These are phyloP conservation scores for Penicillium sp. DNA, from an alignment of 2,329 filamentous ascomycete species.

Conservation along the genomic window DNA sequence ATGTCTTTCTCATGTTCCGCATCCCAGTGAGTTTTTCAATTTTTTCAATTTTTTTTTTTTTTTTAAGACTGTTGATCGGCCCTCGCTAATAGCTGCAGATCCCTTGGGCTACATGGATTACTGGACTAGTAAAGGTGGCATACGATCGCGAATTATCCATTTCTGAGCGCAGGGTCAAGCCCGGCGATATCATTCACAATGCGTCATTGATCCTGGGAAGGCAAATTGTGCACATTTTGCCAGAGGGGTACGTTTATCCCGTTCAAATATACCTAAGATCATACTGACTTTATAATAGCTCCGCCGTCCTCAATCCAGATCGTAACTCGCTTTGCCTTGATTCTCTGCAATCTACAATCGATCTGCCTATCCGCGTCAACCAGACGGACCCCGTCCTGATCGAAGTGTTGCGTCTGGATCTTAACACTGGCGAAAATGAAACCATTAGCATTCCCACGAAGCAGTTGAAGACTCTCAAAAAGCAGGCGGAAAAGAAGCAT, in stretches of 20 bases:
- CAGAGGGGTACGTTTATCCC: slow-evolving; percentile 66
- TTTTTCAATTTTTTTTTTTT: background rate
- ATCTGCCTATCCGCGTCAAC: slow-evolving; percentile 86
- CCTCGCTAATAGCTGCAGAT: slow-evolving; percentile 48
- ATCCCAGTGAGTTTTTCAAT: slow-evolving; percentile 62
- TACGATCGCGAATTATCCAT: slow-evolving; percentile 92
- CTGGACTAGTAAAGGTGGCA: slow-evolving; percentile 72
- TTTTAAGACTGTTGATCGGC: background rate
- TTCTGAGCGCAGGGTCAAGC: slow-evolving; percentile 88
- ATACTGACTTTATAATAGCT: slow-evolving; percentile 50
- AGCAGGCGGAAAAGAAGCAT: slow-evolving; percentile 61
- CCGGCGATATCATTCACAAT: slow-evolving; percentile 83
- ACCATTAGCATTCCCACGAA: slow-evolving; percentile 70
- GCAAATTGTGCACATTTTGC: slow-evolving; percentile 95
- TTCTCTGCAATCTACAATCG: slow-evolving; percentile 56
- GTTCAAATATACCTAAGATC: background rate
- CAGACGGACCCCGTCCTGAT: slow-evolving; percentile 85
- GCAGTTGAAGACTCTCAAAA: slow-evolving; percentile 73
- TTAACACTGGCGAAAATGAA: slow-evolving; percentile 77
- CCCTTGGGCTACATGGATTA: slow-evolving; percentile 69
- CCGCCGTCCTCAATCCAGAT: slow-evolving; percentile 82
- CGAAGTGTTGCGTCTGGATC: slow-evolving; percentile 81
- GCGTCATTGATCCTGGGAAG: slow-evolving; percentile 90
- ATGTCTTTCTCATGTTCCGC: slow-evolving; percentile 90
- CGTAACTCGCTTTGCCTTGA: slow-evolving; percentile 78